Evolutionary conservation across 1,139 yeast species (phyloP).

Genomic region (Kodamaea anthophila): DNA sequence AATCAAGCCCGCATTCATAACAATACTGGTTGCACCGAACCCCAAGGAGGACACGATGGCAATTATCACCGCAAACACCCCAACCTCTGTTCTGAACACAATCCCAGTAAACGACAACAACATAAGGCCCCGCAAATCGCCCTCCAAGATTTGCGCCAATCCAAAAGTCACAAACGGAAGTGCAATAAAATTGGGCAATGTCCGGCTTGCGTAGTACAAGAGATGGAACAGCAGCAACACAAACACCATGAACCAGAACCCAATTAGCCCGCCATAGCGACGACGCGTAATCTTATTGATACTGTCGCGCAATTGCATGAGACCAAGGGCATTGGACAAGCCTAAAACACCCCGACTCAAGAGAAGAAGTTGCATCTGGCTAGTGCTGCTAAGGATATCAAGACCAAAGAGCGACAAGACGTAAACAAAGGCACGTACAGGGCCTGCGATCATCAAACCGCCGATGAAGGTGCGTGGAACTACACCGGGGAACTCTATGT

Average conservation of each 20-base stretch:
- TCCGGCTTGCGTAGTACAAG: slow-evolving; percentile 68
- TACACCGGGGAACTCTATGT: slow-evolving; percentile 73
- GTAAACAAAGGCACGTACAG: slow-evolving; percentile 28
- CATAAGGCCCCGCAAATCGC: slow-evolving; percentile 48
- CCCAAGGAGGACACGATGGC: slow-evolving; percentile 38
- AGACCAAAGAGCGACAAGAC: slow-evolving; percentile 14
- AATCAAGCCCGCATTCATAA: slow-evolving; percentile 32
- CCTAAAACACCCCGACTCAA: slow-evolving; percentile 52
- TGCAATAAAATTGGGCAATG: slow-evolving; percentile 82
- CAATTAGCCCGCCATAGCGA: slow-evolving; percentile 22
- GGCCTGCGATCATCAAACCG: slow-evolving; percentile 47
- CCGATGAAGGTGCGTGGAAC: slow-evolving; percentile 87
- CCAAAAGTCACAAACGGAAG: slow-evolving; percentile 66
- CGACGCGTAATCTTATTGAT: slow-evolving; percentile 21
- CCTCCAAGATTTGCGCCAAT: slow-evolving; percentile 44
- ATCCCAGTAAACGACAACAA: slow-evolving; percentile 60
- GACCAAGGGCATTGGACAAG: slow-evolving; percentile 33
- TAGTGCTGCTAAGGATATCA: slow-evolving; percentile 14
- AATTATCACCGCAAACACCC: slow-evolving; percentile 45
- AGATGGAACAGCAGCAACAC: slow-evolving; percentile 71
- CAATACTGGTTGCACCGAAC: slow-evolving; percentile 41
- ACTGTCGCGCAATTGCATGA: slow-evolving; percentile 23
- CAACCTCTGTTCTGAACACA: slow-evolving; percentile 70
- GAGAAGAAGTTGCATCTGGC: slow-evolving; percentile 42
- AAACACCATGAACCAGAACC: slow-evolving; percentile 57